These are phyloP conservation scores for Trypanosomatidae sp. DNA, from an alignment of 208 protist species.

Conservation along the genomic window DNA sequence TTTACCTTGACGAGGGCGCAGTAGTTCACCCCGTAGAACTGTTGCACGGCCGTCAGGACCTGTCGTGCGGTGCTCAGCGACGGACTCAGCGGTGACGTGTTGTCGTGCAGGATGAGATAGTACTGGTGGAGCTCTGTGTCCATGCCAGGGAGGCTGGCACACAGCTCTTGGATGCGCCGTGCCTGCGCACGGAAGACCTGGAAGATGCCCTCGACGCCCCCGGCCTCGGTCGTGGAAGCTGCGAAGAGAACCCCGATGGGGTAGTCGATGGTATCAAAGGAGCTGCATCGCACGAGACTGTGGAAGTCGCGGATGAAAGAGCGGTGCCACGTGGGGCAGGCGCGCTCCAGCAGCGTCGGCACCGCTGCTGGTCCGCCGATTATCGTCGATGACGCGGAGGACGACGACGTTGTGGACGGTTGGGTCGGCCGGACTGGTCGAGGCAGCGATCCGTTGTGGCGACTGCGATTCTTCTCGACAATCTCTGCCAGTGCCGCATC, in stretches of 20 bases:
- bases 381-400: not conserved
- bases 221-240: slow-evolving; percentile 53
- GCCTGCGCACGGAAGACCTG: slow-evolving; percentile 47
- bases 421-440: slow-evolving; percentile 9
- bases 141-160: slow-evolving; percentile 56
- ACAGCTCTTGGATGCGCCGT: slow-evolving; percentile 31
- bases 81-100: slow-evolving; percentile 28
- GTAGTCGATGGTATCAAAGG: slow-evolving; percentile 82
- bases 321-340: slow-evolving; percentile 57
- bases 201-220: slow-evolving; percentile 53
- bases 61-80: slow-evolving; percentile 42
- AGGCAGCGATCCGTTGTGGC: slow-evolving; percentile 28
- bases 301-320: slow-evolving; percentile 54
- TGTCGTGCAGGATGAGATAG: slow-evolving; percentile 79
- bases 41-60: slow-evolving; percentile 46
- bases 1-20: slow-evolving; percentile 73
- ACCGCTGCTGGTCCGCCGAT: slow-evolving; percentile 14
- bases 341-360: slow-evolving; percentile 60
- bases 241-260: slow-evolving; percentile 71
- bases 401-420: not conserved
- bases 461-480: slow-evolving; percentile 29
- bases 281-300: slow-evolving; percentile 60
- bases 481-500: slow-evolving; percentile 51
- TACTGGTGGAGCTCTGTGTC: slow-evolving; percentile 70
- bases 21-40: slow-evolving; percentile 45